phyloP scores from a whole-genome alignment of 2,329 filamentous ascomycete species.

The Aspergillus fijiensis region DNA sequence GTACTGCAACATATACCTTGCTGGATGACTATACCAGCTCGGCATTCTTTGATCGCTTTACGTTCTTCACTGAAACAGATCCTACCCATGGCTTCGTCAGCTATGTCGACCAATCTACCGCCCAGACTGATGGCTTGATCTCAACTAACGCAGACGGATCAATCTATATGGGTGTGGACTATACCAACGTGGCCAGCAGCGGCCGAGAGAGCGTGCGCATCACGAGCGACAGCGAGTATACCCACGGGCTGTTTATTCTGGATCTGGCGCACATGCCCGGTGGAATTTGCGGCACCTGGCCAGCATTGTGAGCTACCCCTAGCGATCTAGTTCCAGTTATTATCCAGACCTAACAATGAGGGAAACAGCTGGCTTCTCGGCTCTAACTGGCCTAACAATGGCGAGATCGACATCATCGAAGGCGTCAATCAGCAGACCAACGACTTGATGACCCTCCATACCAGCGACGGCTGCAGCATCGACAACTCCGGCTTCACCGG shows the following conservation, averaged over 20 bases:
- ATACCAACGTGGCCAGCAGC: constrained; percentile 54
- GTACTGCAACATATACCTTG: constrained; percentile 42
- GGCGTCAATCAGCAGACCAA: constrained; percentile 64
- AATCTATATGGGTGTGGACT: constrained; percentile 70
- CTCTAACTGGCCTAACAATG: constrained; percentile 65
- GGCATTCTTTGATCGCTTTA: constrained; percentile 54
- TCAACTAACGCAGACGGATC: constrained; percentile 52
- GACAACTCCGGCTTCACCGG: constrained; percentile 49
- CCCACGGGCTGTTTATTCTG: constrained; percentile 67
- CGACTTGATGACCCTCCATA: constrained; percentile 69
- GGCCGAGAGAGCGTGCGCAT: constrained; percentile 72
- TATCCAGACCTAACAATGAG: neutral
- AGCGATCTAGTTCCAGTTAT: neutral
- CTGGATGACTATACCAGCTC: constrained; percentile 49
- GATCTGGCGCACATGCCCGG: constrained; percentile 73
- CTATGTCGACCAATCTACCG: constrained; percentile 62
- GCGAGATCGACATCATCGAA: constrained; percentile 80
- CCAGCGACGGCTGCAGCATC: constrained; percentile 60
- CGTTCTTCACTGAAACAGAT: constrained; percentile 56
- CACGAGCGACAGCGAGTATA: constrained; percentile 63
- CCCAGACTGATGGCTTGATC: constrained; percentile 59
- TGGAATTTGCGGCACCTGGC: constrained; percentile 70
- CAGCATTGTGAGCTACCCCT: constrained; percentile 57
- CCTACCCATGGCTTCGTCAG: constrained; percentile 74
- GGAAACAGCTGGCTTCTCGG: constrained; percentile 56